A percentile compares a stretch with the other conserved stretches of the same genome.
Conservation (phyloP, 768 basidiomycete genomes). For the Boletus coccyginus region DNA sequence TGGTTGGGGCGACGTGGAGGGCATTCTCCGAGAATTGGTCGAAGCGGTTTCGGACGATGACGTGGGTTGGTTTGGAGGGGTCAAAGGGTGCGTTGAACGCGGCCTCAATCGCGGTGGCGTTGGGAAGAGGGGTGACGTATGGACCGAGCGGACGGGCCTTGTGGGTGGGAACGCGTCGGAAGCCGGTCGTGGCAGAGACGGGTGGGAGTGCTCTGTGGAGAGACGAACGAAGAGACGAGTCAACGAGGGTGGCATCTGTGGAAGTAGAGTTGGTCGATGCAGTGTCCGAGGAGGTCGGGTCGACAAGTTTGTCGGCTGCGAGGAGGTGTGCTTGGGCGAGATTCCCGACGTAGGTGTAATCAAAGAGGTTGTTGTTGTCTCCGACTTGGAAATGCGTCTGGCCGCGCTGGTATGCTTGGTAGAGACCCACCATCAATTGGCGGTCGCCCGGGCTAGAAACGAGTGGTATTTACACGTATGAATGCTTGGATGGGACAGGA, state of each 20-base stretch:
- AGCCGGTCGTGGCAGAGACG: slow-evolving; percentile 63
- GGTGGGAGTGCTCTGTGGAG: slow-evolving; percentile 55
- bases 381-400: slow-evolving; percentile 95
- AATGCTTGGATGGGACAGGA: not conserved
- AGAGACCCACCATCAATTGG: slow-evolving; percentile 78
- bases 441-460: slow-evolving; percentile 80
- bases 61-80: slow-evolving; percentile 38
- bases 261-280: slow-evolving; percentile 9
- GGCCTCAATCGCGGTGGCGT: slow-evolving; percentile 54
- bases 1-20: slow-evolving; percentile 48
- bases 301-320: slow-evolving; percentile 81
- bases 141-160: slow-evolving; percentile 82
- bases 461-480: not conserved
- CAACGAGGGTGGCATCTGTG: slow-evolving; percentile 38
- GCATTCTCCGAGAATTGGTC: slow-evolving; percentile 69
- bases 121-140: slow-evolving; percentile 57
- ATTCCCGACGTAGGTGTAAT: slow-evolving; percentile 97
- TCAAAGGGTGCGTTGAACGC: slow-evolving; percentile 51
- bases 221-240: slow-evolving; percentile 40
- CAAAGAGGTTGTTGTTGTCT: slow-evolving; percentile 88
- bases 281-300: slow-evolving; percentile 39
- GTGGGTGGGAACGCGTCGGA: slow-evolving; percentile 71
- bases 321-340: slow-evolving; percentile 92
- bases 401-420: slow-evolving; percentile 71
- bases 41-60: slow-evolving; percentile 73